These are phyloP conservation scores for Ormosia emarginata DNA, from an alignment of 306 rosid genomes.

Conservation along the genomic window DNA sequence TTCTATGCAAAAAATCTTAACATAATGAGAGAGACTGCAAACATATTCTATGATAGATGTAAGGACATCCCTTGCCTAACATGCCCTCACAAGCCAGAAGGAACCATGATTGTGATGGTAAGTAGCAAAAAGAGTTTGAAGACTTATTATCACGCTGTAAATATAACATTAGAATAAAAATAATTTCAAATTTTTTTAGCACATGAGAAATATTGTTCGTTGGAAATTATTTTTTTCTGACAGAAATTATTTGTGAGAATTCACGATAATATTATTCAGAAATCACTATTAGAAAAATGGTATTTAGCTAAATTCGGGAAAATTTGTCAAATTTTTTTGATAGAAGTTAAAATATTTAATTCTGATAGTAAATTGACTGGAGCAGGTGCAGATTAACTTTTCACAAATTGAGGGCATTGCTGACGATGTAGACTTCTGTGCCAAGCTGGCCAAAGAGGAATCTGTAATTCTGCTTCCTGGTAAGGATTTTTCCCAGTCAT, in stretches of 20 bases:
- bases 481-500: background rate
- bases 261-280: background rate
- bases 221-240: too few species aligned
- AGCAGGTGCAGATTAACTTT: slow-evolving; percentile 39
- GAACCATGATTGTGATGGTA: slow-evolving; percentile 56
- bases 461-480: slow-evolving; percentile 49
- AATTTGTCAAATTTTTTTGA: background rate
- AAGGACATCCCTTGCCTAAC: slow-evolving; percentile 53
- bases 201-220: too few species aligned
- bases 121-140: background rate
- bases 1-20: slow-evolving; percentile 30
- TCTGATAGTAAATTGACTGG: background rate
- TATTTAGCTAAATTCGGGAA: background rate
- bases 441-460: slow-evolving; percentile 47
- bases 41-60: slow-evolving; percentile 37
- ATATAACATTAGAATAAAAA: background rate
- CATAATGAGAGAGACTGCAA: slow-evolving; percentile 35
- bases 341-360: background rate
- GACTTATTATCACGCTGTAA: background rate
- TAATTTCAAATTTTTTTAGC: background rate
- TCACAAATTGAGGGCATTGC: slow-evolving; percentile 33
- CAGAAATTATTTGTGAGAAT: too few species aligned
- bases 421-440: slow-evolving; percentile 49
- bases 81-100: slow-evolving; percentile 53
- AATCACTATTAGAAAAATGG: too few species aligned